A percentile compares a stretch with the other conserved stretches of the same genome.
These are phyloP conservation scores for Fusarium succisae DNA, from an alignment of 2,329 filamentous ascomycete species.

Conservation along the genomic window DNA sequence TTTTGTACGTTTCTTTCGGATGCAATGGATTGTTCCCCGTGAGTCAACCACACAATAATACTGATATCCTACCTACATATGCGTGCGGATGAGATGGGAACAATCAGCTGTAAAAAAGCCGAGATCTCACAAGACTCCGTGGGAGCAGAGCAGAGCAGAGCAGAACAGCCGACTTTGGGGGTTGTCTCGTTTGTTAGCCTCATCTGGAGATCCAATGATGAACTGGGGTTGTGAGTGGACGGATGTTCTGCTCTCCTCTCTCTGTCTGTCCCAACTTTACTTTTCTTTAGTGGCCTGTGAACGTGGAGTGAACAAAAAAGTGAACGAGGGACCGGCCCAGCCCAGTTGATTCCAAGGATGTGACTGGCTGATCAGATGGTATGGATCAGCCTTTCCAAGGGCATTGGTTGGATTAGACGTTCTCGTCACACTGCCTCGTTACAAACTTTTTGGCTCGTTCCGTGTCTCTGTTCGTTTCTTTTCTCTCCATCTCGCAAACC, in stretches of 20 bases:
- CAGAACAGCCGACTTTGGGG: conserved; percentile 7
- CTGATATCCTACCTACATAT: neutral
- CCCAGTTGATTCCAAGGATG: neutral
- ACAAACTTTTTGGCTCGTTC: neutral
- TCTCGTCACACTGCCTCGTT: conserved; percentile 20
- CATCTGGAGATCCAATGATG: conserved; percentile 10
- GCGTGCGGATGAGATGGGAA: conserved; percentile 15
- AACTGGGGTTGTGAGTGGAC: conserved; percentile 18
- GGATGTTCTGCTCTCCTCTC: neutral
- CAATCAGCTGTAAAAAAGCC: neutral
- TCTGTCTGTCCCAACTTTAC: neutral
- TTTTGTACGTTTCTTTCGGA: conserved; percentile 10
- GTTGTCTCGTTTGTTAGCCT: conserved; percentile 15
- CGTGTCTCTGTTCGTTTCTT: neutral
- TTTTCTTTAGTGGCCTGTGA: conserved; percentile 13
- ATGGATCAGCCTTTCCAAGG: conserved; percentile 22
- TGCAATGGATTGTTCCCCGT: neutral
- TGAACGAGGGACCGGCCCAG: neutral
- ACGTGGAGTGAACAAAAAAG: conserved; percentile 9
- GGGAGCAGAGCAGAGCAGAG: neutral
- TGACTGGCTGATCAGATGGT: neutral
- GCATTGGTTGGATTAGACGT: neutral
- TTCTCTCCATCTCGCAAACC: neutral
- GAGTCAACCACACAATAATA: neutral
- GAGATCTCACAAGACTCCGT: conserved; percentile 5